These are phyloP conservation scores for Ascochyta rabiei DNA, from an alignment of 2,329 filamentous ascomycete species.

Conservation along the genomic window DNA sequence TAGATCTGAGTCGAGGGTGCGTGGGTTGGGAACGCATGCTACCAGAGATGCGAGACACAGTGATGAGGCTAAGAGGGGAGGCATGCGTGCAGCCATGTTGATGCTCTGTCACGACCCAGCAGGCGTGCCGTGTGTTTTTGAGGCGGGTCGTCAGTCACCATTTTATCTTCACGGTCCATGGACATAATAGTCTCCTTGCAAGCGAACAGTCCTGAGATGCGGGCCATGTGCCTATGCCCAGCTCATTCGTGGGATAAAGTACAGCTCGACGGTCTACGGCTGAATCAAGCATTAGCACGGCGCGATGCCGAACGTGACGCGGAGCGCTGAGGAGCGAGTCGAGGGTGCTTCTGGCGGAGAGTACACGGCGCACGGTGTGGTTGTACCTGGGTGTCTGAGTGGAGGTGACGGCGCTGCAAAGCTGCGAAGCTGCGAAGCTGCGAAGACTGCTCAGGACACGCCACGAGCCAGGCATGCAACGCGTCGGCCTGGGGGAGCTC, in stretches of 20 bases:
- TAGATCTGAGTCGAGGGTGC: constrained; percentile 37
- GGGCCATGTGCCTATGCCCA: constrained; percentile 2
- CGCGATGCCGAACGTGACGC: constrained; percentile 1
- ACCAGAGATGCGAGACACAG: constrained; percentile 15
- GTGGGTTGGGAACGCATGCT: constrained; percentile 25
- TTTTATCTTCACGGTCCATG: neutral
- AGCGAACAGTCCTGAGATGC: neutral
- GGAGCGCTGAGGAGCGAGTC: constrained; percentile 1
- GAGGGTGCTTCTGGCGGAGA: constrained; percentile 2
- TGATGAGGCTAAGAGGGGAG: constrained; percentile 9
- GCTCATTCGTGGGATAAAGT: constrained; percentile 12
- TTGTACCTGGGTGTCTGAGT: neutral
- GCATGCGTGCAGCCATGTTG: constrained; percentile 21
- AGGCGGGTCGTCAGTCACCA: neutral
- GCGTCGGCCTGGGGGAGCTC: constrained; percentile 8
- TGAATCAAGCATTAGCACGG: neutral
- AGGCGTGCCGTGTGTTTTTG: neutral
- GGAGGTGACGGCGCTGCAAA: neutral
- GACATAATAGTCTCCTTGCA: neutral
- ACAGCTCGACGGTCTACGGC: neutral
- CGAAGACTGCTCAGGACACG: constrained; percentile 19
- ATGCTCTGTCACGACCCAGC: constrained; percentile 1
- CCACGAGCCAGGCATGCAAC: constrained; percentile 11
- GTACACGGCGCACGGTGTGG: constrained; percentile 1
- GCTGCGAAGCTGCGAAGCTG: constrained; percentile 1